Percentiles rank a stretch among this genome's conserved stretches.
Conservation (phyloP, 2,329 filamentous ascomycete species). For the Neofusicoccum kwambonambiense region DNA sequence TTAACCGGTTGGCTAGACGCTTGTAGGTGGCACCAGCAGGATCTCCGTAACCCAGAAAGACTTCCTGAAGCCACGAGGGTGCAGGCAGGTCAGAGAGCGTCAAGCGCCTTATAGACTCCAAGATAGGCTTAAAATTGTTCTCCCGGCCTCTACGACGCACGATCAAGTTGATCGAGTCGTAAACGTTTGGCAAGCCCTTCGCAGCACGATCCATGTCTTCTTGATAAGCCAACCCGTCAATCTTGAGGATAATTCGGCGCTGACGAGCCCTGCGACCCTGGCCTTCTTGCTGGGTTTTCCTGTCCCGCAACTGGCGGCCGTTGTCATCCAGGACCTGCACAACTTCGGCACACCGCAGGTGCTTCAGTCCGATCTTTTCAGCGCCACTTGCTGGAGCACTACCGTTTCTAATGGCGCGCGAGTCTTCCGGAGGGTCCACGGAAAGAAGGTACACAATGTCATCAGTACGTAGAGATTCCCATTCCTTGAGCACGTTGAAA, state of each 20-base stretch:
- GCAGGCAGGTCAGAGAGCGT: slow-evolving; percentile 82
- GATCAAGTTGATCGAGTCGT: slow-evolving; percentile 81
- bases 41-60: slow-evolving; percentile 96
- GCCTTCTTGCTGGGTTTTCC: slow-evolving; percentile 41
- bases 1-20: slow-evolving; percentile 72
- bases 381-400: slow-evolving; percentile 45
- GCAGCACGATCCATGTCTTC: slow-evolving; percentile 67
- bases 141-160: slow-evolving; percentile 80
- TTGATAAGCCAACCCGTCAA: slow-evolving; percentile 78
- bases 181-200: slow-evolving; percentile 72
- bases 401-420: slow-evolving; percentile 55
- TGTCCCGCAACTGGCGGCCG: slow-evolving; percentile 68
- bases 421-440: slow-evolving; percentile 61
- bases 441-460: slow-evolving; percentile 88
- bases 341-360: slow-evolving; percentile 79
- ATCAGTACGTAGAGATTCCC: slow-evolving; percentile 82
- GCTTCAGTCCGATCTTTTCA: slow-evolving; percentile 65
- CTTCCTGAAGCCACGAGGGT: slow-evolving; percentile 90
- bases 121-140: slow-evolving; percentile 94
- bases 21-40: slow-evolving; percentile 85
- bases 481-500: slow-evolving; percentile 75
- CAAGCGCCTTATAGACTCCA: slow-evolving; percentile 86
- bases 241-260: slow-evolving; percentile 72
- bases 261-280: slow-evolving; percentile 58
- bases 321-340: slow-evolving; percentile 84